Evolutionary conservation across 768 basidiomycete genomes (phyloP), one percentile per base, ranked within the genome.

Genomic region (Megacollybia marginata): DNA sequence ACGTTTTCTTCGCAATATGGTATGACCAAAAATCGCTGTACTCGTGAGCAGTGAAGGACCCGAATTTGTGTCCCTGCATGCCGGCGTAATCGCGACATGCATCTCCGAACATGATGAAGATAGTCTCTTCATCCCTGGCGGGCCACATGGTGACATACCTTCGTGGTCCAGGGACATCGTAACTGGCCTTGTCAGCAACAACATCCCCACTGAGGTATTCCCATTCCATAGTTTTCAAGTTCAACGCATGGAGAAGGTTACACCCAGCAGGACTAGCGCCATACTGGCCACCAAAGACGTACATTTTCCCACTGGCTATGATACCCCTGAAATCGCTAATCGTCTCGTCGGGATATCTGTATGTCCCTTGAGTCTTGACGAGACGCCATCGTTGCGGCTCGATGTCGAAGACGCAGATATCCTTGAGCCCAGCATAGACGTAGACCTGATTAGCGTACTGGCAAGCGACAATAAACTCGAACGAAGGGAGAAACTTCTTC

Each of bases 11-110:
- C 9, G 51, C 46, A 13, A 71, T 55, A 48, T 63, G 59, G 64
- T 65, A 71, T 44, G 62, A 64, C 69, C 69, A 73, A 46, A 67
- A 55, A 53, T 69, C 69, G 23, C 59, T 57, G 48, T 65, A 65
- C 2, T 58, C 52, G 51, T 61, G 61, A 1, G 59, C 62, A 9
- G 47, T 20, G 1, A 33, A 16, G 1, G 33, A 49, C 2, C 60
- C 64, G 35, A 67, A 64, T 1, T 59, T 51, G 50, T 67, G 58
- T 0, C 52, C 46, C 5, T 47, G 35, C 31, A 65, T 52, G n/a
- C 47, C 28, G 9, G 66, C 66, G 12, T 55, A 63, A 32, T 59
- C 48, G 9, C 69, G 62, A 53, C 70, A 67, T n/a, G 65, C 67
- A 33, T 66, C 55, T 9, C 71, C 71, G 40, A 58, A 65, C 44